Evolutionary conservation across 306 rosid species (phyloP), one percentile per base, ranked within the genome.

Genomic region (Trifolium dubium): DNA sequence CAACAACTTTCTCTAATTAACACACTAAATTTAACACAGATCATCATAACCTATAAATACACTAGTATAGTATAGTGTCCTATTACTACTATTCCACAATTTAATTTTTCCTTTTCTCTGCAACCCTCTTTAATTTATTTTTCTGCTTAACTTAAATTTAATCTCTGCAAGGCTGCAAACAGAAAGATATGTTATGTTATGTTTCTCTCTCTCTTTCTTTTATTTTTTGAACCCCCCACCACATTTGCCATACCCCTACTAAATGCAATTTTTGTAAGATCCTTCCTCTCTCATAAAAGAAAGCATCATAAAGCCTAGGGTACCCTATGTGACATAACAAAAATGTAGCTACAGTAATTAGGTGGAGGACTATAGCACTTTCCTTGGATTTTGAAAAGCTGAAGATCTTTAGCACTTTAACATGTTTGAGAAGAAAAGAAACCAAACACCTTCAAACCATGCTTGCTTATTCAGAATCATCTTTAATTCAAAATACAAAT

Each of bases 391-490:
- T 79, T 75, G 72, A 71, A 81, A 81, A 82, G 84, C 66, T 50
- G 1, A 67, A 84, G 70, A 84, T 78, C 81, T 74, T 74, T 84
- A 67, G 75, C 83, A 64, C 87, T 80, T 84, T 80, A 81, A 41
- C 56, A 77, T 77, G 81, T 64, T 80, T 3, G 1, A 11, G 5
- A 11, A 29, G 34, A 15, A 35, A 23, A 23, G 23, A 23, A 83
- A 70, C 73, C 85, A 78, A 82, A 72, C 83, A 79, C 56, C 50
- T 49, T 53, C 77, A 51, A 76, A 37, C 85, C 87, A 84, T 79
- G 86, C 89, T 83, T 81, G 86, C 93, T 79, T 53, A 67, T 6
- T 46, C 85, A 37, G 81, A 84, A 76, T 35, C 69, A 66, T 35
- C 69, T 79, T 68, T 77, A 81, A 34, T 81, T 76, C 66, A 81